Conservation (phyloP, 75 land plant species). For the Selaginella tamariscina region DNA sequence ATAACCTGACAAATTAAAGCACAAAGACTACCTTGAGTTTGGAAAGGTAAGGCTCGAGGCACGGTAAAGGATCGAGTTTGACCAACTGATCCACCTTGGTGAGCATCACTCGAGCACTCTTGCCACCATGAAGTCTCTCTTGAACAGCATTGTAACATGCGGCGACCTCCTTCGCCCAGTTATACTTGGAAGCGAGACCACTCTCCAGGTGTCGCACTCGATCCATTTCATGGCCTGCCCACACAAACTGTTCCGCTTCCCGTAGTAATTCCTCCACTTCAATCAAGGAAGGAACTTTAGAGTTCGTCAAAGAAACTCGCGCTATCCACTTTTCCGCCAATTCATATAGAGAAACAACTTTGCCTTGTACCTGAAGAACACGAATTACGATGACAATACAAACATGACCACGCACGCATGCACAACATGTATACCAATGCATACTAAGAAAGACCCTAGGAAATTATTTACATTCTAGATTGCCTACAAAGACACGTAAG, state of each 20-base stretch:
- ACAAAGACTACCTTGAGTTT: constrained; percentile 50
- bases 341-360: constrained; percentile 23
- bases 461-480: no score
- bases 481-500: no score
- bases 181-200: constrained; percentile 35
- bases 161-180: constrained; percentile 54
- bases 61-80: constrained; percentile 37
- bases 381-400: no score
- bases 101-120: constrained; percentile 29
- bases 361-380: constrained; percentile 65
- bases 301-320: constrained; percentile 21
- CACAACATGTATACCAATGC: no score
- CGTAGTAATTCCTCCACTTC: constrained; percentile 29
- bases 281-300: constrained; percentile 26
- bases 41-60: constrained; percentile 38
- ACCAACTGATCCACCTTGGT: constrained; percentile 40
- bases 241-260: constrained; percentile 83
- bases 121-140: constrained; percentile 10
- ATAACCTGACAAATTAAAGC: not conserved
- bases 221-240: constrained; percentile 95
- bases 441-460: no score
- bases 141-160: constrained; percentile 12
- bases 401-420: not conserved
- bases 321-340: constrained; percentile 69
- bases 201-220: constrained; percentile 50